Base-by-base conservation (phyloP, 441 rosid genomes). In the Arabidopsis hybrid region DNA sequence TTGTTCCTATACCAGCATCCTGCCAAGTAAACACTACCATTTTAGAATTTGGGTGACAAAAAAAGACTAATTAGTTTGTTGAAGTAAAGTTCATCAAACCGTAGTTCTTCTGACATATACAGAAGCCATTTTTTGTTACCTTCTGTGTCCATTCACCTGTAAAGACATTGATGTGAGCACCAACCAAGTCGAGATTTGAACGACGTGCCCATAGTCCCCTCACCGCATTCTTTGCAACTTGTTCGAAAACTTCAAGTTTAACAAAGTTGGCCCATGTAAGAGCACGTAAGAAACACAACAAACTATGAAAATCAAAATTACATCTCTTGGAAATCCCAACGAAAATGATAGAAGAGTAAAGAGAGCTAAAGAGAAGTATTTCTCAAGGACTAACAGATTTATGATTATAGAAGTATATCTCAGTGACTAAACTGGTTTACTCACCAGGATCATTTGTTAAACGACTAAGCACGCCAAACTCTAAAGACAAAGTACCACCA, bases 91-190 rank as follows among this genome's bases (percentile, higher is more conserved):
- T 51, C 45, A 38, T 43, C 7, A 55, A 57, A 17, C 12, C 1
- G 5, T 34, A 73, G 13, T 56, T 14, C n/a, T 58, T 45, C 8
- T 65, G 29, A 51, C 21, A 61, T 60, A 39, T 39, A 50, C 12
- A 32, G 16, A 34, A 60, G 7, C 60, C 26, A 3, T 21, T 40
- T 21, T 62, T 21, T n/a, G 9, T 60, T 78, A 93, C 99, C 98
- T 93, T 93, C 56, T 95, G 99, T 46, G 99, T 95, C 99, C 99
- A 95, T 91, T 93, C 99, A 81, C 99, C 98, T 59, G 99, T 93
- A 82, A 95, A 95, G 60, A 91, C 97, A 86, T 95, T 93, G 78
- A 95, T 91, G 80, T 95, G 99, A 76, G 99, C 99, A 75, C 98
- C 99, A 78, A 95, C 95, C 67, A 93, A 84, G 83, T 90, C 84